Conservation (phyloP, 371 early-diverging fungal genomes). For the Actinomortierella wolfii region DNA sequence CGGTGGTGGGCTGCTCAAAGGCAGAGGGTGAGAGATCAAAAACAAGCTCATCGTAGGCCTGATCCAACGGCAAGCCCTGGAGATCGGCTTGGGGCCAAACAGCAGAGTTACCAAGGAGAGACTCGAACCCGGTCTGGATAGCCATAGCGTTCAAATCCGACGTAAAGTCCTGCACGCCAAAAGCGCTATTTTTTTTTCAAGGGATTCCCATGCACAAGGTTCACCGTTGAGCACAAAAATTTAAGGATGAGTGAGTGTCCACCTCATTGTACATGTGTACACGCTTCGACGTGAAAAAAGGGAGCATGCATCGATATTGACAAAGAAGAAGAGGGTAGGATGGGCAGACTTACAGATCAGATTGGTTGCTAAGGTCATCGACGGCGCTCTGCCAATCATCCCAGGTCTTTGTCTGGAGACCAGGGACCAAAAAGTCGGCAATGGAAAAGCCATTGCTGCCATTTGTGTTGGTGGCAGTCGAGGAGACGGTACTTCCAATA, state of each 20-base stretch:
- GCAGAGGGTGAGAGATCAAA: constrained; percentile 35
- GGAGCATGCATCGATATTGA: too few relatives aligned
- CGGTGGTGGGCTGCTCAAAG: constrained; percentile 30
- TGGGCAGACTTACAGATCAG: too few relatives aligned
- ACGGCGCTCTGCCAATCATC: constrained; percentile 43
- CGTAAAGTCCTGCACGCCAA: constrained; percentile 21
- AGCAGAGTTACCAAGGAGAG: too few relatives aligned
- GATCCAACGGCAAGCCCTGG: constrained; percentile 4
- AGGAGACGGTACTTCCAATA: constrained; percentile 4
- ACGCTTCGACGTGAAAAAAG: too few relatives aligned
- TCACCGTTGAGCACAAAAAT: too few relatives aligned
- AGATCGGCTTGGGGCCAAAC: too few relatives aligned
- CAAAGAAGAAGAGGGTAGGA: too few relatives aligned
- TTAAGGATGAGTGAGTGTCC: too few relatives aligned
- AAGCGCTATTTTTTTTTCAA: too few relatives aligned
- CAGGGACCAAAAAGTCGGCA: constrained; percentile 41
- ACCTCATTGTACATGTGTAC: too few relatives aligned
- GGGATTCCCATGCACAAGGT: too few relatives aligned
- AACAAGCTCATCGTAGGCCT: constrained; percentile 40
- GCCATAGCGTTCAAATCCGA: constrained; percentile 11
- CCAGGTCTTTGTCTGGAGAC: constrained; percentile 43
- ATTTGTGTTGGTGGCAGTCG: background rate
- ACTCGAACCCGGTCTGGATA: background rate
- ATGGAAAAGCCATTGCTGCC: constrained; percentile 23
- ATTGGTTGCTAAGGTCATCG: constrained; percentile 4